phyloP scores from a whole-genome alignment of 2,329 filamentous ascomycete genomes.

The Drechslerella coelobrocha region DNA sequence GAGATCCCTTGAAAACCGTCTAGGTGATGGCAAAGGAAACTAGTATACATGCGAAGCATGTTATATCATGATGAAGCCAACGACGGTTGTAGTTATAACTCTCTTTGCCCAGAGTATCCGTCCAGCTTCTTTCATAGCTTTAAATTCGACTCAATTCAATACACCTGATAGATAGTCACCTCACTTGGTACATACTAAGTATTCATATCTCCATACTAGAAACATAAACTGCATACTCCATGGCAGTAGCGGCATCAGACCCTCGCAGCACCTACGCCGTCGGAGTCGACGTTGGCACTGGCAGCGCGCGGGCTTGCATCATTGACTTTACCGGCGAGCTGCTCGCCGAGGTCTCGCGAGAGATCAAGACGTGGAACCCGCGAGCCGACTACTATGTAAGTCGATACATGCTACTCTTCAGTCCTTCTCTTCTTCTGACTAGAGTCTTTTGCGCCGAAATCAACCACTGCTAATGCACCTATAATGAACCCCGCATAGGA shows the following conservation, averaged over 20 bases:
- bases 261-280: conserved; percentile 58
- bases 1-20: too few relatives aligned
- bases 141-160: too few relatives aligned
- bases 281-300: conserved; percentile 95
- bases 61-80: too few relatives aligned
- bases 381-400: conserved; percentile 66
- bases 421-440: too few relatives aligned
- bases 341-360: conserved; percentile 65
- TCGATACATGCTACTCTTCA: not conserved
- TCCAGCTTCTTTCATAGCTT: too few relatives aligned
- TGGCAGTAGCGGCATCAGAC: conserved; percentile 19
- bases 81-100: too few relatives aligned
- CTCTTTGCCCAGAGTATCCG: too few relatives aligned
- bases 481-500: conserved; percentile 66
- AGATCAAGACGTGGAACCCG: conserved; percentile 60
- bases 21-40: too few relatives aligned
- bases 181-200: too few relatives aligned
- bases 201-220: not conserved
- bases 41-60: too few relatives aligned
- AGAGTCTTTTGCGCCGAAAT: too few relatives aligned
- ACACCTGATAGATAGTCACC: too few relatives aligned
- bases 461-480: not conserved
- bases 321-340: conserved; percentile 93
- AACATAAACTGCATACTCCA: conserved; percentile 3
- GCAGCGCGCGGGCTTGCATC: conserved; percentile 92